Base-by-base conservation (phyloP, 108 stramenopile species). In the Mediolabrus comicus region DNA sequence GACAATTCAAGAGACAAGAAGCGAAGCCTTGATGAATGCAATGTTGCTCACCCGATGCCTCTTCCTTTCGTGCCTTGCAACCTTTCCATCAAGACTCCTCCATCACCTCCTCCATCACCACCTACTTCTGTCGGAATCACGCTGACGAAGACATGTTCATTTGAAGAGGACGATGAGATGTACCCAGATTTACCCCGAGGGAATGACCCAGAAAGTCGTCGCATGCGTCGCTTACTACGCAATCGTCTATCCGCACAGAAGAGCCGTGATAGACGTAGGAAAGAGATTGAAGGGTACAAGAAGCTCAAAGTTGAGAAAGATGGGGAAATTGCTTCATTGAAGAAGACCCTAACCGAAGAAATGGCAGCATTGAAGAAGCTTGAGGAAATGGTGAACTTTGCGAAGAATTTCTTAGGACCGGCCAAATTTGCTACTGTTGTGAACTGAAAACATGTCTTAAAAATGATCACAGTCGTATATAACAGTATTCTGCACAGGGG, bases 181-280 rank as follows among this genome's bases (percentile, higher is more conserved):
- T 6, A 24, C 9, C 8, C 17, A 17, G 46, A 49, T 49, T 49
- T 49, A 22, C 56, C 56, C 17, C 6, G 6, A 1, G 56, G 56
- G 1, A 57, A 57, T 16, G 56, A 57, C 12, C 1, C 17, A 17
- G 56, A 57, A 32, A 32, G 31, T 33, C 56, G 56, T 7, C 56
- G 56, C 10, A 24, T 32, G 17, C 56, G 56, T 9, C 56, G 56
- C 16, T n/a, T 32, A 1, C 25, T 57, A 28, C 56, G 56, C 56
- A 57, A 57, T 33, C 56, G 56, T 19, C 9, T 57, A 30, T 57
- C 56, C 4, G 56, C 56, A 30, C 56, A 57, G 56, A 33, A 16
- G 30, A 32, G 31, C 56, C 56, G 56, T 33, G 56, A 57, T 32
- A 30, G 24, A 7, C 56, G 56, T 28, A 30, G 29, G 32, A 16